Conservation (phyloP, 768 basidiomycete genomes). For the Xerocomellus amylosporus region DNA sequence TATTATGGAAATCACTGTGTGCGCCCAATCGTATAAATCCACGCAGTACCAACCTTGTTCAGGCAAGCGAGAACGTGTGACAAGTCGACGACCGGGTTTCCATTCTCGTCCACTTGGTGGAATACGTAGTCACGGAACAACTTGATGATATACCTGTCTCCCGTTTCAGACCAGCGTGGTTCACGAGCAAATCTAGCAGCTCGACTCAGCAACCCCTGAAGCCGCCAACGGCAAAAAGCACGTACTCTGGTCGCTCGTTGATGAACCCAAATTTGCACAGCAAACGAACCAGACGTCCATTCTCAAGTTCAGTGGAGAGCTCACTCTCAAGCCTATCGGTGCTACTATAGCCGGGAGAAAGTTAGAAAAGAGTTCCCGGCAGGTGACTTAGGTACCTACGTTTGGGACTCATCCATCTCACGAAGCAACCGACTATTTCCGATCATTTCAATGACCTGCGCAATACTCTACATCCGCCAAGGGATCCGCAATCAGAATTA, state of each 20-base stretch:
- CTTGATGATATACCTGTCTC: conserved; percentile 96
- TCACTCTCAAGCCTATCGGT: conserved; percentile 81
- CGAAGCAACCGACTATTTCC: conserved; percentile 57
- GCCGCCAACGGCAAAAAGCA: conserved; percentile 12
- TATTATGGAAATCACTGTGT: conserved; percentile 28
- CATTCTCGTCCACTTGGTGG: conserved; percentile 91
- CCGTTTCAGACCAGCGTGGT: conserved; percentile 96
- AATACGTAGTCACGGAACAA: conserved; percentile 98
- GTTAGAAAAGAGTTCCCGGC: background rate
- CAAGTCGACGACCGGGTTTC: conserved; percentile 85
- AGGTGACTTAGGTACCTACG: conserved; percentile 43
- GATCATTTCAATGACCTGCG: conserved; percentile 79
- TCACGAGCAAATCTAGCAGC: conserved; percentile 87
- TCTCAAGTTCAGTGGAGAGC: conserved; percentile 87
- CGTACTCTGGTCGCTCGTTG: conserved; percentile 98
- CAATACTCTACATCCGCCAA: conserved; percentile 53
- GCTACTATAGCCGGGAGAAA: conserved; percentile 47
- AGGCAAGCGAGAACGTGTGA: conserved; percentile 88
- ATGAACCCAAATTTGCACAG: conserved; percentile 96
- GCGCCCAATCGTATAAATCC: background rate
- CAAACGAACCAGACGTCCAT: conserved; percentile 84
- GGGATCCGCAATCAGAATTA: background rate
- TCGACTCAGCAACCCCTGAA: background rate
- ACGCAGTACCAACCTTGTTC: conserved; percentile 69
- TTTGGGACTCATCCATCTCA: conserved; percentile 82